Percentiles rank a stretch among this genome's conserved stretches.
These are phyloP conservation scores for Sclerotinia trifoliorum DNA, from an alignment of 2,329 filamentous ascomycete genomes.

Conservation along the genomic window DNA sequence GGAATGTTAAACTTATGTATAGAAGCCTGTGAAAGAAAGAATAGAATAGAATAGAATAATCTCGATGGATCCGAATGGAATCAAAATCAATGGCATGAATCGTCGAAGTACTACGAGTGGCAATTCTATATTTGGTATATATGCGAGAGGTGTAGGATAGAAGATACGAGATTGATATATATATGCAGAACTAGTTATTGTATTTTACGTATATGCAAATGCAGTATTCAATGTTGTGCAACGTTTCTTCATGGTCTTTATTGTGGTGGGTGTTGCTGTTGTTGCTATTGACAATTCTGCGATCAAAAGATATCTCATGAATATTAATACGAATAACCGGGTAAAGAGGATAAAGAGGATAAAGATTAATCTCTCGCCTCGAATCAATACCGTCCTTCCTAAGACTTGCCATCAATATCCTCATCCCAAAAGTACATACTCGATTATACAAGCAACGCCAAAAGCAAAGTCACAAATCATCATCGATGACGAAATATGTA, in stretches of 20 bases:
- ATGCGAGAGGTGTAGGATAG: background rate
- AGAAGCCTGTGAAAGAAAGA: background rate
- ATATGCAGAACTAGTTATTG: background rate
- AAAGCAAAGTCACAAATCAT: background rate
- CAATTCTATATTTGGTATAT: background rate
- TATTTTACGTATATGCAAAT: constrained; percentile 2
- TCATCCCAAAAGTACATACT: background rate
- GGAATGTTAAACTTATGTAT: background rate
- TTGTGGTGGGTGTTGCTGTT: too few species aligned
- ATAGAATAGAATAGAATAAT: background rate
- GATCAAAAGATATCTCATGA: too few species aligned
- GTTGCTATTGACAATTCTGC: background rate
- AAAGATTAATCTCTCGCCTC: background rate
- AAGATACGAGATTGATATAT: constrained; percentile 11
- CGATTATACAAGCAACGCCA: too few species aligned
- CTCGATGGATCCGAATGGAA: background rate
- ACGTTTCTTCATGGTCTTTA: background rate
- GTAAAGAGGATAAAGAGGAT: too few species aligned
- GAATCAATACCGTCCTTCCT: background rate
- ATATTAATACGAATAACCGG: too few species aligned
- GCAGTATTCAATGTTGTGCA: background rate
- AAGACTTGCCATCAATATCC: background rate
- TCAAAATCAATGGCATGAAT: background rate
- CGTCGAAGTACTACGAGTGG: background rate
- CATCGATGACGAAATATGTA: background rate